Percentiles rank a stretch among this genome's conserved stretches.
Conservation (phyloP, 164 flowering plant species). For the Nelumbo lutea region DNA sequence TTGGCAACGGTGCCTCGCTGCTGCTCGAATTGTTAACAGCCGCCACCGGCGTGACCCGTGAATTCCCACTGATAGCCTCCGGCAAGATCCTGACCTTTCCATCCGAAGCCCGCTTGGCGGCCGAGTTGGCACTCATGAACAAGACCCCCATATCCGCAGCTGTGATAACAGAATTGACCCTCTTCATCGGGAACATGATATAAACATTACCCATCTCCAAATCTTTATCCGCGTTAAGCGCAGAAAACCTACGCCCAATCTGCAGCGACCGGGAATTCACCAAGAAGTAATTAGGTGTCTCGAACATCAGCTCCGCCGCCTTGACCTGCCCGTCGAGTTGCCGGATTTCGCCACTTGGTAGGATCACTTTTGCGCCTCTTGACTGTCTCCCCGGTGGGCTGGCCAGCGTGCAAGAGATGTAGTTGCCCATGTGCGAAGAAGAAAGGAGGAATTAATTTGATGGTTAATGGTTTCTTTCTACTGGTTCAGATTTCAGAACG, state of each 20-base stretch:
- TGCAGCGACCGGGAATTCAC: slow-evolving; percentile 49
- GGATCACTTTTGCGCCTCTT: slow-evolving; percentile 37
- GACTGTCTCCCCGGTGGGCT: slow-evolving; percentile 1
- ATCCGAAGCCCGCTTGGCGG: slow-evolving; percentile 17
- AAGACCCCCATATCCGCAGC: slow-evolving; percentile 52
- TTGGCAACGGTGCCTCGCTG: slow-evolving; percentile 14
- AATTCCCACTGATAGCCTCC: slow-evolving; percentile 10
- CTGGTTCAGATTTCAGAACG: no score
- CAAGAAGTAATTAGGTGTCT: slow-evolving; percentile 57
- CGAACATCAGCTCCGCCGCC: slow-evolving; percentile 83
- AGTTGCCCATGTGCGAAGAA: slow-evolving; percentile 54
- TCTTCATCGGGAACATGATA: slow-evolving; percentile 63
- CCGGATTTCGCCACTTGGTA: slow-evolving; percentile 53
- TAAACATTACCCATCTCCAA: slow-evolving; percentile 56
- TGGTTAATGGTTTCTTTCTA: no score
- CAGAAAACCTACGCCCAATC: slow-evolving; percentile 49
- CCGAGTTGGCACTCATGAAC: slow-evolving; percentile 36
- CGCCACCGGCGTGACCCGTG: not conserved
- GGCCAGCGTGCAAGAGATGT: slow-evolving; percentile 45
- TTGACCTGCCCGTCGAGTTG: slow-evolving; percentile 29
- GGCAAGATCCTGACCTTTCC: slow-evolving; percentile 31
- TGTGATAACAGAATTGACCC: slow-evolving; percentile 47
- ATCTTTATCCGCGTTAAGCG: slow-evolving; percentile 77
- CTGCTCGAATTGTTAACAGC: not conserved
- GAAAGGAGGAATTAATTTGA: no score